Evolutionary conservation across 768 basidiomycete genomes (phyloP).

Genomic region (Lactarius evosmus): DNA sequence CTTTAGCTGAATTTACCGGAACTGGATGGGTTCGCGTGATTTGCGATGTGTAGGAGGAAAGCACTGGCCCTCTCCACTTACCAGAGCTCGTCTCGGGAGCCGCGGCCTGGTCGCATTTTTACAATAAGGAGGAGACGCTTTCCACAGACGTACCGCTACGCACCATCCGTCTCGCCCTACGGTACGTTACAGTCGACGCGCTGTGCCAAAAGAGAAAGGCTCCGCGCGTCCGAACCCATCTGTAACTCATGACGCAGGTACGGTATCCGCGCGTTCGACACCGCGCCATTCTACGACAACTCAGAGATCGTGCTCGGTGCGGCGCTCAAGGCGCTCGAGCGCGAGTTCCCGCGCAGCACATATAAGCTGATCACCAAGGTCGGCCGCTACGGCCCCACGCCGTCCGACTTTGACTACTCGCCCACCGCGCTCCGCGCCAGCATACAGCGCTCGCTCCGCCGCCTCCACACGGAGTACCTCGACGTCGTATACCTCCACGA

Average conservation of each 20-base stretch:
- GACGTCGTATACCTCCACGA: conserved; percentile 84
- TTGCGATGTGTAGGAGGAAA: conserved; percentile 30
- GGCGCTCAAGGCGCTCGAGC: conserved; percentile 52
- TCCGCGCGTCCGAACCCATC: too few relatives aligned
- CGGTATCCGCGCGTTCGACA: conserved; percentile 80
- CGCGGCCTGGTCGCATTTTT: conserved; percentile 62
- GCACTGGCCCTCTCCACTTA: conserved; percentile 37
- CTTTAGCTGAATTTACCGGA: not conserved
- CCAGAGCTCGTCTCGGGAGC: conserved; percentile 67
- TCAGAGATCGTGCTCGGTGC: conserved; percentile 77
- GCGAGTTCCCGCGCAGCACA: conserved; percentile 73
- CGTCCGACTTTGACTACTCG: conserved; percentile 67
- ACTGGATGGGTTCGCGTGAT: not conserved
- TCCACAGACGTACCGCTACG: conserved; percentile 56
- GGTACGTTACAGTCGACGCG: conserved; percentile 43
- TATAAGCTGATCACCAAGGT: conserved; percentile 86
- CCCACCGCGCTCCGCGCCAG: conserved; percentile 62
- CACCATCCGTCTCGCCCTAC: conserved; percentile 68
- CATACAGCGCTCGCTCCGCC: conserved; percentile 60
- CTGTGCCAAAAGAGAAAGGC: too few relatives aligned
- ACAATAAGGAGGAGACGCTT: conserved; percentile 61
- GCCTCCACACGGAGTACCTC: conserved; percentile 72
- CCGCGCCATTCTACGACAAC: conserved; percentile 73
- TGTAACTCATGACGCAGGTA: conserved; percentile 47
- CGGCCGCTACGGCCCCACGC: conserved; percentile 60